Evolutionary conservation across 148 eudicot genomes (phyloP), one percentile per base, ranked within the genome.

Genomic region (Arbutus unedo): DNA sequence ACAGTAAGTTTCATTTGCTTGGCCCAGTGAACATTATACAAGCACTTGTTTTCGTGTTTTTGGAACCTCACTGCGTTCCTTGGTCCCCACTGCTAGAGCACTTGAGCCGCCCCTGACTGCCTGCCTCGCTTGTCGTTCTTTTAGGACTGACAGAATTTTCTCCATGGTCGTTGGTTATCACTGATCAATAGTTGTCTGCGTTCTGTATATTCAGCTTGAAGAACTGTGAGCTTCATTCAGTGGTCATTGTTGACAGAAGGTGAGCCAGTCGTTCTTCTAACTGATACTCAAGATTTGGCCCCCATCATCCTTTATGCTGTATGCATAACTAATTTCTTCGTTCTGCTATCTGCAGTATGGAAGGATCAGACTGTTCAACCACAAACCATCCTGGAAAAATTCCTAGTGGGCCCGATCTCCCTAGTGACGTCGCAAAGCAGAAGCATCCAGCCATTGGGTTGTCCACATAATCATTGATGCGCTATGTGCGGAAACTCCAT

Each of bases 211-310:
- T 83, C 93, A 95, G 98, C 85, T 93, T 95, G 81, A 84, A 88
- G 45, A 95, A 95, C 60, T 95, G 98, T 75, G 98, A 93, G 88
- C 93, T 95, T 76, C 96, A 98, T 41, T 91, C 98, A 1, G 51
- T 93, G 88, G 90, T 91, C 62, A 81, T 91, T 77, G 98, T 92
- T 18, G 94, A 95, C 85, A 90, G 81, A 89, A 84, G 93, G 98
- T 93, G 77, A 83, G 89, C 59, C 62, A 44, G 41, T 55, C 64
- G n/a, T 68, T 76, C 25, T 16, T 21, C 8, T 23, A 25, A n/a
- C n/a, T n/a, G n/a, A n/a, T n/a, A 43, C 64, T 62, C 13, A 38
- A 31, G 50, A 59, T 45, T 62, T 13, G 3, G 13, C 41, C 79
- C 25, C 13, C 66, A n/a, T n/a, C n/a, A n/a, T n/a, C n/a, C n/a